Conservation (phyloP, 2,329 filamentous ascomycete species). For the Colletotrichum australisinense region DNA sequence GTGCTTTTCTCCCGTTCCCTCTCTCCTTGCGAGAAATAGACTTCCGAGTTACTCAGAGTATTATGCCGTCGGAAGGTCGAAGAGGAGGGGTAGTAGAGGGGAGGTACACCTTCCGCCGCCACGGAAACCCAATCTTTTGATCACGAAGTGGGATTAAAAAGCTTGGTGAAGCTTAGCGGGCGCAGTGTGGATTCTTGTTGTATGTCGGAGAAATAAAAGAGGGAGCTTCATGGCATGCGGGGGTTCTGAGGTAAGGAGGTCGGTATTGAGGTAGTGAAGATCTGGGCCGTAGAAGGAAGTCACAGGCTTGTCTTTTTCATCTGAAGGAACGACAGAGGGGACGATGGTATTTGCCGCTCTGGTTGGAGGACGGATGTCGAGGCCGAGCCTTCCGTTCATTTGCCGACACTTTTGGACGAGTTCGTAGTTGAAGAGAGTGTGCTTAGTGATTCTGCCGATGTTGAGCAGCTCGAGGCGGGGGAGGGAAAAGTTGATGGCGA, state of each 20-base stretch:
- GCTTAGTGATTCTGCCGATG: neutral
- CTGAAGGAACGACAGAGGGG: neutral
- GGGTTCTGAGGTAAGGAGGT: neutral
- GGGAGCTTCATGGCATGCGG: neutral
- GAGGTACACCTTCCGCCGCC: neutral
- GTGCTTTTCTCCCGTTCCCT: neutral
- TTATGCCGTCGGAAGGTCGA: neutral
- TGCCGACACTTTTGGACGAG: neutral
- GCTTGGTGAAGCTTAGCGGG: neutral
- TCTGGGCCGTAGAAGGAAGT: neutral
- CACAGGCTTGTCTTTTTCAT: neutral
- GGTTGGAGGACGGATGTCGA: neutral
- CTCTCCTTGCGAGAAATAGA: neutral
- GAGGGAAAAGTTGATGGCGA: neutral
- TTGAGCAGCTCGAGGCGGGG: neutral
- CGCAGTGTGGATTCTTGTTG: neutral
- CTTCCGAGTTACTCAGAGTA: constrained; percentile 2
- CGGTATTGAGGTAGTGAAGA: neutral
- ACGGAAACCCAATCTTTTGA: neutral
- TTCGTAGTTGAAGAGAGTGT: neutral
- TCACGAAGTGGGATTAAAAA: neutral
- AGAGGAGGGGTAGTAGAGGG: neutral
- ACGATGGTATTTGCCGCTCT: neutral
- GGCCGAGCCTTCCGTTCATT: neutral
- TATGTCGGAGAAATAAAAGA: neutral